Percentiles rank a stretch among this genome's conserved stretches.
phyloP scores from a whole-genome alignment of 345 rosid species.

The Syzygium jambos region DNA sequence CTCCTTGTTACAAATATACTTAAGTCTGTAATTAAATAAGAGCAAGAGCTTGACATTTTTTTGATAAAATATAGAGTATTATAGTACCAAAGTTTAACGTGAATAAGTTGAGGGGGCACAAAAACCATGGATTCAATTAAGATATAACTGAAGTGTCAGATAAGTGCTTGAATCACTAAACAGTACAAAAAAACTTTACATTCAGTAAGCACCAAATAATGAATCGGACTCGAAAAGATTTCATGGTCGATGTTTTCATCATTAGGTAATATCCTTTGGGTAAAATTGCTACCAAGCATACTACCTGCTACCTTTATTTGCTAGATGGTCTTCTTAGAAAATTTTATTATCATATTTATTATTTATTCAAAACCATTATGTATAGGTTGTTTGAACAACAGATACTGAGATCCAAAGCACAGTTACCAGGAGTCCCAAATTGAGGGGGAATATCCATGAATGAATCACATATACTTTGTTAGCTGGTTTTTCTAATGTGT shows the following conservation, averaged over 20 bases:
- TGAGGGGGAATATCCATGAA: neutral
- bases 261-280: neutral
- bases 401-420: neutral
- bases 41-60: neutral
- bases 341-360: neutral
- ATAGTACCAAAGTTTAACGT: neutral
- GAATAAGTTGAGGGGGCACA: neutral
- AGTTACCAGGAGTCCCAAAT: neutral
- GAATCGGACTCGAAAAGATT: neutral
- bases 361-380: neutral
- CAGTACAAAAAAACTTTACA: neutral
- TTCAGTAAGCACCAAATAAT: neutral
- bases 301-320: neutral
- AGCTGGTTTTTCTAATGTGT: neutral
- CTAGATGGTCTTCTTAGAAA: neutral
- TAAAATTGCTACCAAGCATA: neutral
- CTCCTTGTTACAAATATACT: slow-evolving; percentile 76
- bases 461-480: neutral
- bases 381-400: neutral
- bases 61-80: neutral
- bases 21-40: slow-evolving; percentile 44
- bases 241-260: neutral
- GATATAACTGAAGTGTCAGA: neutral
- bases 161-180: neutral
- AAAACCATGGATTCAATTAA: neutral